These are phyloP conservation scores for Leccinum solheimii DNA, from an alignment of 1,284 basidiomycete genomes.

Conservation along the genomic window DNA sequence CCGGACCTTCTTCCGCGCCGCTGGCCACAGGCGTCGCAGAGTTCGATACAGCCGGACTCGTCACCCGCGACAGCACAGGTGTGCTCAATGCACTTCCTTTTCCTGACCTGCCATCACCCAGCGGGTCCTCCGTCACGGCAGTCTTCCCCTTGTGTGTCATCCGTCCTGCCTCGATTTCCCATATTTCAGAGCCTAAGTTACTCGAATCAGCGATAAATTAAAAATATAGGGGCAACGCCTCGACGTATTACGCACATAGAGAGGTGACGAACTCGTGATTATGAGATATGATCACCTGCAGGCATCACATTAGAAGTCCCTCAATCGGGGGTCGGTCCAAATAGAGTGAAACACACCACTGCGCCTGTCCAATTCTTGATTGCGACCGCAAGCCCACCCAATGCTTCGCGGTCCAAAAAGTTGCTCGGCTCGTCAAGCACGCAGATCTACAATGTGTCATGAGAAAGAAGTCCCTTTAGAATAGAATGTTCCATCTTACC, in stretches of 20 bases:
- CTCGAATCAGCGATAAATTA: conserved; percentile 21
- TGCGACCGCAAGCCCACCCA: conserved; percentile 93
- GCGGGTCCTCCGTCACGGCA: conserved; percentile 78
- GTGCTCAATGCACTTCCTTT: conserved; percentile 73
- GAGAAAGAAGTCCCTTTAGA: conserved; percentile 9
- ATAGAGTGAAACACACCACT: conserved; percentile 56
- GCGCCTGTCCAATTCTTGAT: conserved; percentile 97
- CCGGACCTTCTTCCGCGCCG: conserved; percentile 61
- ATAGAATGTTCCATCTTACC: conserved; percentile 39
- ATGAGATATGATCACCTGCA: conserved; percentile 94
- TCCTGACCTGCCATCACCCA: conserved; percentile 59
- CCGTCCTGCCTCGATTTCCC: conserved; percentile 78
- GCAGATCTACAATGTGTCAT: conserved; percentile 48
- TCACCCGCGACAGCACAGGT: conserved; percentile 60
- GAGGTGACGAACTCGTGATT: conserved; percentile 90
- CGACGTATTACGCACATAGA: conserved; percentile 60
- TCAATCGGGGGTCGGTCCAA: conserved; percentile 17
- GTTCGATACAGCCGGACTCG: conserved; percentile 64
- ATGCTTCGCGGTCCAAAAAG: conserved; percentile 89
- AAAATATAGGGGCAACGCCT: conserved; percentile 9
- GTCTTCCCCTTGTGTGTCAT: conserved; percentile 89
- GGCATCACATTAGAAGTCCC: conserved; percentile 22
- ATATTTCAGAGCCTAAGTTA: conserved; percentile 71
- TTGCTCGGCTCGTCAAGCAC: conserved; percentile 96
- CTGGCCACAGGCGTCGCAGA: conserved; percentile 70